phyloP scores from a whole-genome alignment of 306 rosid species.

The Psophocarpus tetragonolobus region DNA sequence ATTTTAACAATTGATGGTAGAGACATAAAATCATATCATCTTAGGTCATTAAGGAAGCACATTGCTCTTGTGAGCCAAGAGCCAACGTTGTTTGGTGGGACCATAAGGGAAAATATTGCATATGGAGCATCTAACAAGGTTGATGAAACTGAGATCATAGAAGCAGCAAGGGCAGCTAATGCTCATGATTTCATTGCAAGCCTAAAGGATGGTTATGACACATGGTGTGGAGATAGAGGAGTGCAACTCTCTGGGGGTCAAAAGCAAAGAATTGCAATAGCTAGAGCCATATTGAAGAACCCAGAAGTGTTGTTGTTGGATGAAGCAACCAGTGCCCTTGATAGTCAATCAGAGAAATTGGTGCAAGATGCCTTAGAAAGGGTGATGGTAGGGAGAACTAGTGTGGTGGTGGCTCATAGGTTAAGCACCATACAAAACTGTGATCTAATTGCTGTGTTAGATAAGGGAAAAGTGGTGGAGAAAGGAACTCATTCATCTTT shows the following conservation, averaged over 20 bases:
- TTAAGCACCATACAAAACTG: conserved; percentile 79
- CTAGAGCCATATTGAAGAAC: conserved; percentile 75
- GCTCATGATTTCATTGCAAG: conserved; percentile 87
- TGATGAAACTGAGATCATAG: conserved; percentile 62
- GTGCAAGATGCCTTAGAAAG: conserved; percentile 83
- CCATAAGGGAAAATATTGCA: conserved; percentile 66
- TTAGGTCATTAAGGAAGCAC: conserved; percentile 63
- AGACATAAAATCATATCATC: conserved; percentile 62
- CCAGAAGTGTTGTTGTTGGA: conserved; percentile 68
- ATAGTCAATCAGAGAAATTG: conserved; percentile 74
- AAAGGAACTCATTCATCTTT: conserved; percentile 69
- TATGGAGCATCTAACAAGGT: conserved; percentile 50
- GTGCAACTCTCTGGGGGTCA: conserved; percentile 88
- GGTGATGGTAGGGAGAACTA: conserved; percentile 89
- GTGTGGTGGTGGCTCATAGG: conserved; percentile 94
- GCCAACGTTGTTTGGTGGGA: conserved; percentile 74
- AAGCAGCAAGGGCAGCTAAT: conserved; percentile 74
- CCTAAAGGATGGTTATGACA: conserved; percentile 67
- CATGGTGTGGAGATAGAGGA: conserved; percentile 83
- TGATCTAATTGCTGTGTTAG: conserved; percentile 71
- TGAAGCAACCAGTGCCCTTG: conserved; percentile 90
- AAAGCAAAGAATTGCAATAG: conserved; percentile 90
- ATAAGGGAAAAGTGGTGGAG: conserved; percentile 78
- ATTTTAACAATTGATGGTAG: conserved; percentile 56
- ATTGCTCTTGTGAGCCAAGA: conserved; percentile 90